These are phyloP conservation scores for Fusarium liriodendri DNA, from an alignment of 2,329 filamentous ascomycete species.

Conservation along the genomic window DNA sequence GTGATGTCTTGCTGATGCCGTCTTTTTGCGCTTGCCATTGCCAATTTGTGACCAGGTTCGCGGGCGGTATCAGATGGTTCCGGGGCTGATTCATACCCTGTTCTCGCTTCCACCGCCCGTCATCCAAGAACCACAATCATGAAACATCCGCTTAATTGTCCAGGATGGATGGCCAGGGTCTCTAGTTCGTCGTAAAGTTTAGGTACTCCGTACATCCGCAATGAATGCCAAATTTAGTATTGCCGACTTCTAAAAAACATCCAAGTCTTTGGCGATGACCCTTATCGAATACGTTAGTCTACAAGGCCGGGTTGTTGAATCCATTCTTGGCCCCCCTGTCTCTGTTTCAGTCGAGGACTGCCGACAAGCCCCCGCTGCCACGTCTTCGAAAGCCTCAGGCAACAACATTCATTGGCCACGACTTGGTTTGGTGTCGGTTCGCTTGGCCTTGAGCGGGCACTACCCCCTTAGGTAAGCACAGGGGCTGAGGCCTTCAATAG, in stretches of 20 bases:
- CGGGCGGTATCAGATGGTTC: background rate
- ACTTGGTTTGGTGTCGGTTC: slow-evolving; percentile 17
- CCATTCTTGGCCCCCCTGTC: slow-evolving; percentile 9
- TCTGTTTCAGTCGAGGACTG: background rate
- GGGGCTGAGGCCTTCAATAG: slow-evolving; percentile 39
- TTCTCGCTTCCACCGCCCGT: background rate
- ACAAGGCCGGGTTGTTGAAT: background rate
- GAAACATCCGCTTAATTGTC: background rate
- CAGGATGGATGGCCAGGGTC: background rate
- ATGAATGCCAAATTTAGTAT: background rate
- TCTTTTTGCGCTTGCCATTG: background rate
- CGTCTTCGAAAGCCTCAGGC: slow-evolving; percentile 36
- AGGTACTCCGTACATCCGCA: background rate
- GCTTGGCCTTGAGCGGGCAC: slow-evolving; percentile 16
- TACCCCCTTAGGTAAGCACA: slow-evolving; percentile 42
- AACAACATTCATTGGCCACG: slow-evolving; percentile 23
- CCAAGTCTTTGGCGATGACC: background rate
- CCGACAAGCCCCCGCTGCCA: slow-evolving; percentile 1
- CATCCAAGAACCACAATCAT: background rate
- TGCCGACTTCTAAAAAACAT: background rate
- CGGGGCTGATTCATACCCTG: background rate
- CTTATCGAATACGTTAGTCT: background rate
- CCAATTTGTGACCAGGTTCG: background rate
- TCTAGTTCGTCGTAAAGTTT: background rate
- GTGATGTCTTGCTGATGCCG: slow-evolving; percentile 1